Base-by-base conservation (phyloP, 23 red algal species). In the Gracilariopsis chorda region DNA sequence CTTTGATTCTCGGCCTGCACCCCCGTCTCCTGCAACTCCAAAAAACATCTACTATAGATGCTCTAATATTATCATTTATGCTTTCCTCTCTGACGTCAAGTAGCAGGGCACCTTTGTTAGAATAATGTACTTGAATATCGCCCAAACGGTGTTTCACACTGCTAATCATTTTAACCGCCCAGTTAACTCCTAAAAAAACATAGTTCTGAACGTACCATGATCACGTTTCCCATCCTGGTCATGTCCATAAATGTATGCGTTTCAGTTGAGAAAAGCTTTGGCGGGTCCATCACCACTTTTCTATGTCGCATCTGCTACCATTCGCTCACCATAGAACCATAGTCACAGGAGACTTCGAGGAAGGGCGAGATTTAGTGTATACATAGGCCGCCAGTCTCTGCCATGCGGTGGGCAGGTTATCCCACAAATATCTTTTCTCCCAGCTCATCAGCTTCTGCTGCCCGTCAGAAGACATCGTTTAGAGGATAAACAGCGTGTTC, bases 91-190 rank as follows among this genome's bases (percentile, higher is more conserved):
- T 67, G 24, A 81, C 91, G 8, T 80, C 91, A 4, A 63, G 78
- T 17, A 84, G 62, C 47, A 94, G 53, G 32, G 91, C 91, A 6
- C 91, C 91, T 4, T 80, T 94, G 52, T 94, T 94, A 16, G 91
- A 80, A 30, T 85, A 85, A 40, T 94, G 87, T 79, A 85, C 90
- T 46, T 93, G 90, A 59, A 93, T 93, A 43, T 94, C 91, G 35
- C 80, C 80, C 63, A 94, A 19, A 7, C 91, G 80, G 51, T 94
- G 87, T 34, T 94, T 81, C 12, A 94, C 91, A 36, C 78, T 85
- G 61, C 87, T 81, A 34, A 94, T 65, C 70, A 79, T 80, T 44
- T 94, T 80, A 17, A 87, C 91, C 4, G 87, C 91, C 23, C 79
- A 63, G 12, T 57, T n/a, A n/a, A 75, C 24, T 67, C 75, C 4